These are phyloP conservation scores for Boechera divaricarpa DNA, from an alignment of 345 rosid genomes.

Conservation along the genomic window DNA sequence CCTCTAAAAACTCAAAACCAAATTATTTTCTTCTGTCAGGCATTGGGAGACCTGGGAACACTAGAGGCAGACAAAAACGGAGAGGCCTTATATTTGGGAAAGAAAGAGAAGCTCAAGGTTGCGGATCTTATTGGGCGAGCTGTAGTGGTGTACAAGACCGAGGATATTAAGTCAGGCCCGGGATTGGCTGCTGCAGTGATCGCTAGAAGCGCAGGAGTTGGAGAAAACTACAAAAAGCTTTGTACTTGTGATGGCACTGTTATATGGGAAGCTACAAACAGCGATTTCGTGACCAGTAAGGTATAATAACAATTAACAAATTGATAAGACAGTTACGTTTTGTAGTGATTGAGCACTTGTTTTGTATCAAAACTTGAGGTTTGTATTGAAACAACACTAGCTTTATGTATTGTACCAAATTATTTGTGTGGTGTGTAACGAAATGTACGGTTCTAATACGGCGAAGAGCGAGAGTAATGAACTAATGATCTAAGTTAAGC, in stretches of 20 bases:
- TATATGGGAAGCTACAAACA: conserved; percentile 85
- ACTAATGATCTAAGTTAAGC: not conserved
- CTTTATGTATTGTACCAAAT: conserved; percentile 3
- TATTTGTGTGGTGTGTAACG: not conserved
- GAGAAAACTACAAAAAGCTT: conserved; percentile 93
- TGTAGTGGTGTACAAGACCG: conserved; percentile 63
- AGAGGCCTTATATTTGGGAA: conserved; percentile 68
- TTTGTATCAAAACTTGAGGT: conserved; percentile 4
- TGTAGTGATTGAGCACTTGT: conserved; percentile 24
- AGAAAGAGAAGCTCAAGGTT: conserved; percentile 72
- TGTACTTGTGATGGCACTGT: conserved; percentile 94
- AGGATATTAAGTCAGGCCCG: conserved; percentile 64
- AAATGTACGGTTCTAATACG: not conserved
- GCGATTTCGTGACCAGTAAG: conserved; percentile 68
- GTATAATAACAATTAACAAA: conserved; percentile 38
- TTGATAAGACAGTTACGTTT: not conserved
- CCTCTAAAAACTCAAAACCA: not conserved
- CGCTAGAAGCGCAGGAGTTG: conserved; percentile 96
- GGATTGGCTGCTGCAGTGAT: conserved; percentile 83
- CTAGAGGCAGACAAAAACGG: conserved; percentile 67
- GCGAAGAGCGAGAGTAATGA: not conserved
- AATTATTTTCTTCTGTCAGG: conserved; percentile 47
- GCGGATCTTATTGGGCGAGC: conserved; percentile 84
- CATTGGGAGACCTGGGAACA: conserved; percentile 98
- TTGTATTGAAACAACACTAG: not conserved